Conservation (phyloP, 345 rosid genomes). For the Populus euphratica region DNA sequence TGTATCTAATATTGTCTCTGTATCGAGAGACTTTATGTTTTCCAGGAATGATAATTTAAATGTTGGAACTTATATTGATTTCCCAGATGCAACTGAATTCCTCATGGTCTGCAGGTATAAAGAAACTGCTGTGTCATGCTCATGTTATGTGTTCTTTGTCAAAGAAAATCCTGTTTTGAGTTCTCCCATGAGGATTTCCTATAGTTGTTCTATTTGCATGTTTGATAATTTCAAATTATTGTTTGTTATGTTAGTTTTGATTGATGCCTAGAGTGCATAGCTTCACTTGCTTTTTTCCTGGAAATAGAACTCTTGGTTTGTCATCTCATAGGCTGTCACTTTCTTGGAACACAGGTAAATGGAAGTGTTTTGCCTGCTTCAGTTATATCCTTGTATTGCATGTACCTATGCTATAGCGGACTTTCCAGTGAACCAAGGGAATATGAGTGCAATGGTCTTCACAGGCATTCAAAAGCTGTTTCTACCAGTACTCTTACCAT, state of each 20-base stretch:
- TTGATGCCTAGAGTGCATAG: not conserved
- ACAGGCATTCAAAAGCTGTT: slow-evolving; percentile 79
- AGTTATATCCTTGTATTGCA: slow-evolving; percentile 81
- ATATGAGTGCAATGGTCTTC: slow-evolving; percentile 90
- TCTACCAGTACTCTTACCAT: slow-evolving; percentile 85
- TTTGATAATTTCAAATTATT: not conserved
- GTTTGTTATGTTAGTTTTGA: not conserved
- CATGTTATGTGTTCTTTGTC: not conserved
- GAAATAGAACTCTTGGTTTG: not conserved
- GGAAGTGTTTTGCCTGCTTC: slow-evolving; percentile 98
- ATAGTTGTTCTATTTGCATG: not conserved
- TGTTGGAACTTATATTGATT: not conserved
- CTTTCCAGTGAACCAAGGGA: slow-evolving; percentile 97
- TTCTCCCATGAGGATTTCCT: not conserved
- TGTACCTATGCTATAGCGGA: slow-evolving; percentile 96
- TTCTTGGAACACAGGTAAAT: slow-evolving; percentile 53
- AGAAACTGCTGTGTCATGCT: not conserved
- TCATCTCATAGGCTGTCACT: not conserved
- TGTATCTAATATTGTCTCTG: not conserved
- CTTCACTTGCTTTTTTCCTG: not conserved
- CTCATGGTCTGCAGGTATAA: not conserved
- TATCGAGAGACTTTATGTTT: not conserved
- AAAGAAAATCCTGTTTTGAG: not conserved
- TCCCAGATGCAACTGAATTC: not conserved
- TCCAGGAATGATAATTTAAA: not conserved